phyloP scores from a whole-genome alignment of 371 early-diverging fungal genomes.

The Mucor velutinosus region DNA sequence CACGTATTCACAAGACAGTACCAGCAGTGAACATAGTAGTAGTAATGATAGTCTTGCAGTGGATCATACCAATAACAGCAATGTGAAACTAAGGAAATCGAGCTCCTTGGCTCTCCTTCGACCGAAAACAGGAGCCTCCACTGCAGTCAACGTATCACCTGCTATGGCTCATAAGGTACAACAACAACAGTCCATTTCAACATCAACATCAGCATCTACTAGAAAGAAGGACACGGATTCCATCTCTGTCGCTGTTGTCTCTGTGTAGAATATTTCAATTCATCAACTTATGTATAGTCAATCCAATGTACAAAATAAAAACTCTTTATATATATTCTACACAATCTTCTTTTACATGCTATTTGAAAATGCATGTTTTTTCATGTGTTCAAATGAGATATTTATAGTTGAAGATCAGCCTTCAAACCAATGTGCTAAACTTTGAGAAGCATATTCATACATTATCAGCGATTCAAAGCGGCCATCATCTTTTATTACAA shows the following conservation, averaged over 20 bases:
- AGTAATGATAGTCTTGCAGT: not conserved
- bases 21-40: not conserved
- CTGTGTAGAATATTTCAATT: not conserved
- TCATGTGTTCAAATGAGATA: not conserved
- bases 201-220: not conserved
- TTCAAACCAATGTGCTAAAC: too few relatives aligned
- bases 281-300: not conserved
- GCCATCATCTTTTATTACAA: not conserved
- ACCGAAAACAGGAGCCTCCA: constrained; percentile 27
- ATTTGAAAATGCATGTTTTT: too few relatives aligned
- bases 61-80: not conserved
- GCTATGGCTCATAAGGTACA: constrained; percentile 22
- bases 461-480: too few relatives aligned
- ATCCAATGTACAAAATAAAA: not conserved
- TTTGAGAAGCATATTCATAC: too few relatives aligned
- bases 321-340: not conserved
- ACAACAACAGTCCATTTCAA: constrained; percentile 1
- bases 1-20: constrained; percentile 9
- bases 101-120: constrained; percentile 22
- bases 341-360: not conserved
- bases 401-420: too few relatives aligned
- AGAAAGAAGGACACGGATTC: constrained; percentile 12
- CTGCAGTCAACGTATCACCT: constrained; percentile 28
- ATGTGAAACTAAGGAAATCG: constrained; percentile 14
- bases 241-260: constrained; percentile 2